Base-by-base conservation (phyloP, 1,284 basidiomycete species). In the Irpex sp. region DNA sequence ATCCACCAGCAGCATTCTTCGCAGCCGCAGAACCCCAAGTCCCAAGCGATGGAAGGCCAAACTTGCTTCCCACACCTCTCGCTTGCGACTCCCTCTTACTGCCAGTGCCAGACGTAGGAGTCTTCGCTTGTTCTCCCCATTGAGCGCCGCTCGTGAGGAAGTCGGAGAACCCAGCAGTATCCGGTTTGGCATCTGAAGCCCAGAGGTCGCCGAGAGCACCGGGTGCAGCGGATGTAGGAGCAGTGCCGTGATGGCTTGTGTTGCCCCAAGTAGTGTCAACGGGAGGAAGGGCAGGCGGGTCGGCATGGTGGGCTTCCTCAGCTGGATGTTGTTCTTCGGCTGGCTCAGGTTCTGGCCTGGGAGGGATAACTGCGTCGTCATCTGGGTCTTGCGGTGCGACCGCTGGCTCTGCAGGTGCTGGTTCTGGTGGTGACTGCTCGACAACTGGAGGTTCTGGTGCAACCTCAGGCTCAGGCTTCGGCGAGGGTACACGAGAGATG, bases 401-500 rank as follows among this genome's bases (percentile, higher is more conserved):
- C 18, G 19, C 48, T 5, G 48, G 48, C 10, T 51, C 48, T 19
- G 10, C 55, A 10, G 47, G 35, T 28, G 55, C 10, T 4, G 56
- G 61, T 23, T 33, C 19, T n/a, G 37, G 33, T 14, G 58, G 37
- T 49, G 61, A 52, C 51, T 37, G 5, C 28, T 58, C 53, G 54
- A 58, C 48, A 45, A 60, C 35, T 33, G 61, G 5, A 54, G 39
- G 5, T 58, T 63, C 36, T 5, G 59, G 58, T n/a, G 58, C 37
- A 12, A 64, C 62, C 37, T 69, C 67, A 28, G 64, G 62, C 10
- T 66, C 59, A 4, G 55, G 63, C 9, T 61, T 69, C 5, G 67
- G 67, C 14, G 67, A 67, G 4, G 63, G 59, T 4, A 61, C 65
- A 18, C 52, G 48, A 1, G 64, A 61, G 7, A 56, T 56, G 49